phyloP scores from a whole-genome alignment of 208 protist genomes.

The Trypanosoma avium region DNA sequence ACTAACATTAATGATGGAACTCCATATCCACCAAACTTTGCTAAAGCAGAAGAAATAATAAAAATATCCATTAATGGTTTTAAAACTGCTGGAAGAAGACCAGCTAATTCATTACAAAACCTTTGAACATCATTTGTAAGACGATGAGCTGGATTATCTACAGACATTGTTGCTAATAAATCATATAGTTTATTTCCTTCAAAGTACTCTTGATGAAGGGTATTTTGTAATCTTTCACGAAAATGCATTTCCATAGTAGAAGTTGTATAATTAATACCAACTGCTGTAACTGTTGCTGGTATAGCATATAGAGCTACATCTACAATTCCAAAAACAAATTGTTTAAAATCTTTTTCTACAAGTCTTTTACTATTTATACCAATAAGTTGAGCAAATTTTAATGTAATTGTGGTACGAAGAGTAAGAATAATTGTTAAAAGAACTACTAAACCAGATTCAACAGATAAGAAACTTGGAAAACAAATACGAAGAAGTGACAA shows the following conservation, averaged over 20 bases:
- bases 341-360: conserved; percentile 52
- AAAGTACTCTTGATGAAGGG: conserved; percentile 73
- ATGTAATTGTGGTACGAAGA: conserved; percentile 55
- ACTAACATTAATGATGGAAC: conserved; percentile 56
- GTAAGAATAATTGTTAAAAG: conserved; percentile 50
- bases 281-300: conserved; percentile 58
- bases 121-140: conserved; percentile 71
- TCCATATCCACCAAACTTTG: conserved; percentile 46
- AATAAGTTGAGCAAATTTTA: conserved; percentile 56
- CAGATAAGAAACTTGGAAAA: conserved; percentile 49
- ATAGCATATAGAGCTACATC: conserved; percentile 71
- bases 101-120: conserved; percentile 74
- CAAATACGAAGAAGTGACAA: conserved; percentile 59
- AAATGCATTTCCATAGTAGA: conserved; percentile 67
- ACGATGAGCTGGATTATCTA: conserved; percentile 83
- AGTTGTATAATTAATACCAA: conserved; percentile 69
- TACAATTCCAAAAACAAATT: conserved; percentile 60
- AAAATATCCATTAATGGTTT: conserved; percentile 81
- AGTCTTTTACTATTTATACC: conserved; percentile 56
- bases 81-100: conserved; percentile 69
- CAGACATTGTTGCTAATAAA: conserved; percentile 40
- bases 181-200: conserved; percentile 51
- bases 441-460: conserved; percentile 46
- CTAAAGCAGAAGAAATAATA: conserved; percentile 66
- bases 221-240: conserved; percentile 57